A percentile compares a stretch with the other conserved stretches of the same genome.
Evolutionary conservation across 2,329 filamentous ascomycete genomes (phyloP).

Genomic region (Kalmusia sp.): DNA sequence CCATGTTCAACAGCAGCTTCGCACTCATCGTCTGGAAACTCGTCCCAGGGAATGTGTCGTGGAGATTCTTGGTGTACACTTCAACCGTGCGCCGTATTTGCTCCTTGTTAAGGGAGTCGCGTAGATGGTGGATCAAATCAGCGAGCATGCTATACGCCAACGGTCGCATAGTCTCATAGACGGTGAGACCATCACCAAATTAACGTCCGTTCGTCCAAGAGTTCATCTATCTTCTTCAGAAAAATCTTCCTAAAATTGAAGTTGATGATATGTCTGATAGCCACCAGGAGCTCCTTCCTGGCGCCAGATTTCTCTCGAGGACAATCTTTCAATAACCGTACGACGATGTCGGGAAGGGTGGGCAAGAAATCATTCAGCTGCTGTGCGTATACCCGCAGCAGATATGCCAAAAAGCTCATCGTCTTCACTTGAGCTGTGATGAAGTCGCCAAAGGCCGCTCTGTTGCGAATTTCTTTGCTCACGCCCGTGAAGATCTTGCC

Average conservation of each 20-base stretch:
- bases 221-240: conserved; percentile 89
- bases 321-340: conserved; percentile 90
- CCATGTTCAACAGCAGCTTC: conserved; percentile 96
- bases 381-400: conserved; percentile 85
- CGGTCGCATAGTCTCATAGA: conserved; percentile 95
- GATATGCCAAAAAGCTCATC: conserved; percentile 96
- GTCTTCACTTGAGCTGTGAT: conserved; percentile 99
- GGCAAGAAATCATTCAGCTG: conserved; percentile 88
- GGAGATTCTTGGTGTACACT: conserved; percentile 94
- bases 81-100: conserved; percentile 96
- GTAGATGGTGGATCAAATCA: conserved; percentile 95
- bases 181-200: conserved; percentile 95
- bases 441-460: conserved; percentile 94
- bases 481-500: conserved; percentile 90
- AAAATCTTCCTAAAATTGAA: conserved; percentile 98
- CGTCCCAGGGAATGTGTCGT: conserved; percentile 94
- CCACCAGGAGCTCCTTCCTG: conserved; percentile 92
- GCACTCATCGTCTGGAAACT: conserved; percentile 99
- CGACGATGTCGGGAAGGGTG: conserved; percentile 85
- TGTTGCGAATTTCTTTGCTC: conserved; percentile 90
- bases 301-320: conserved; percentile 92
- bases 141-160: conserved; percentile 98
- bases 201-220: conserved; percentile 90
- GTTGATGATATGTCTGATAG: conserved; percentile 98
- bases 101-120: conserved; percentile 84